Evolutionary conservation across 352 stramenopile species (phyloP), one percentile per base, ranked within the genome.

Genomic region (Globisporangium camurandrum): DNA sequence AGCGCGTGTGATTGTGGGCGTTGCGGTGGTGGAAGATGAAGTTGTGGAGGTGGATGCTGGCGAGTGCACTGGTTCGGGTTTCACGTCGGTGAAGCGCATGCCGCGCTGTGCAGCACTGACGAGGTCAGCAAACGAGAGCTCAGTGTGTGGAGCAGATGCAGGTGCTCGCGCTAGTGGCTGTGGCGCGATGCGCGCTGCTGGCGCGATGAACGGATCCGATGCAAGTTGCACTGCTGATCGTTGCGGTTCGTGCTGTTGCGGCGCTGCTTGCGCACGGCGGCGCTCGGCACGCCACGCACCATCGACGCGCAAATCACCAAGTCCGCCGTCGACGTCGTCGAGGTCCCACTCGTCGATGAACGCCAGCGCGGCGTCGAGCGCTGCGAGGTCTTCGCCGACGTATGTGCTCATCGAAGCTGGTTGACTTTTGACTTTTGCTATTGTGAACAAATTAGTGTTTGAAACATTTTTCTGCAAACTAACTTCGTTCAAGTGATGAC

Each of bases 301-400:
- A n/a, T n/a, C n/a, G 27, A 54, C 16, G 2, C 28, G 19, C 1
- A 55, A 39, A 14, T 27, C 28, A 17, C 39, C 24, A 33, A 56
- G 23, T 0, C 37, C 33, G 14, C 37, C 31, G n/a, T 40, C 50
- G 30, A 57, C 46, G 41, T 5, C 17, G 1, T 39, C 50, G 10
- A 50, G 12, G 31, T 57, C 50, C 50, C 52, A 59, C 30, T 59
- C 46, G 38, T 59, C 44, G 20, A 53, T 23, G 34, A 59, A 59
- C 44, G 43, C 52, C 26, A 59, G 52, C 43, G 52, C 43, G 6
- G 34, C 52, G 36, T 59, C 34, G 31, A 59, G 38, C 44, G 52
- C 38, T 17, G 51, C 51, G n/a, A 51, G 42, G 52, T 59, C 52
- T 23, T 59, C 34, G 36, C 34, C 20, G 16, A 57, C 41, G 22